Evolutionary conservation across 345 rosid species (phyloP).

Genomic region (Lagerstroemia speciosa): DNA sequence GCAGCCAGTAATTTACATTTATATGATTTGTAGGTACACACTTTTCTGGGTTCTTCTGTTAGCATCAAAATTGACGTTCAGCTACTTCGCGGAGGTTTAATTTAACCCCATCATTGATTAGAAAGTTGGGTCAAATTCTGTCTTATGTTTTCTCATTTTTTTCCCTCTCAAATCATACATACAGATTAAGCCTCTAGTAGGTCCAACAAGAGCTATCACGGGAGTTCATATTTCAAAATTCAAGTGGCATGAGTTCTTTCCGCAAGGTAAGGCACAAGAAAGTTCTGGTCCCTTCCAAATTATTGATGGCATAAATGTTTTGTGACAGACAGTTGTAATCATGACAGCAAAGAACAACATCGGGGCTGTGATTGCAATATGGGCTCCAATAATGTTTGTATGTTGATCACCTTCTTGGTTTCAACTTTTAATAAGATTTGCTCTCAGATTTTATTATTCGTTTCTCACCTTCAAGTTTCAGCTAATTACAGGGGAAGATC

Average conservation of each 20-base stretch:
- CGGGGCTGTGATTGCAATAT: slow-evolving; percentile 86
- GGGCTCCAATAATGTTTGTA: slow-evolving; percentile 98
- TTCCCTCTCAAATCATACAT: slow-evolving; percentile 17
- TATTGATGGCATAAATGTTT: not conserved
- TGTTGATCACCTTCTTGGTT: slow-evolving; percentile 11
- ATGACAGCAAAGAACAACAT: slow-evolving; percentile 86
- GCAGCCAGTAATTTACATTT: not conserved
- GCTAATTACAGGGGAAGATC: not conserved
- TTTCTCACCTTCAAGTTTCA: not conserved
- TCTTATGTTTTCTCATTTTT: not conserved
- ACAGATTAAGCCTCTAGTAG: slow-evolving; percentile 95
- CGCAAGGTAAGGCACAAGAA: slow-evolving; percentile 48
- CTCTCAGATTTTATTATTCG: not conserved
- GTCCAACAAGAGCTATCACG: slow-evolving; percentile 83
- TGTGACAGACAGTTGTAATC: not conserved
- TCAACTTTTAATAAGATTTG: not conserved
- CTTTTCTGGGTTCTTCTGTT: slow-evolving; percentile 86
- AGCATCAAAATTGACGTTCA: slow-evolving; percentile 78
- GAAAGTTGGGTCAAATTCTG: not conserved
- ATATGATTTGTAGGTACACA: slow-evolving; percentile 49
- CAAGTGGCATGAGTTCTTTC: slow-evolving; percentile 99
- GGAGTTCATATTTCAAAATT: slow-evolving; percentile 40
- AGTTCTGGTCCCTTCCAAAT: not conserved
- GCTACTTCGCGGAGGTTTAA: slow-evolving; percentile 89
- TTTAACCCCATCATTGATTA: not conserved